Evolutionary conservation across 176 grass and related monocot genomes (phyloP).

Genomic region (Rhipidocladum racemiflorum): DNA sequence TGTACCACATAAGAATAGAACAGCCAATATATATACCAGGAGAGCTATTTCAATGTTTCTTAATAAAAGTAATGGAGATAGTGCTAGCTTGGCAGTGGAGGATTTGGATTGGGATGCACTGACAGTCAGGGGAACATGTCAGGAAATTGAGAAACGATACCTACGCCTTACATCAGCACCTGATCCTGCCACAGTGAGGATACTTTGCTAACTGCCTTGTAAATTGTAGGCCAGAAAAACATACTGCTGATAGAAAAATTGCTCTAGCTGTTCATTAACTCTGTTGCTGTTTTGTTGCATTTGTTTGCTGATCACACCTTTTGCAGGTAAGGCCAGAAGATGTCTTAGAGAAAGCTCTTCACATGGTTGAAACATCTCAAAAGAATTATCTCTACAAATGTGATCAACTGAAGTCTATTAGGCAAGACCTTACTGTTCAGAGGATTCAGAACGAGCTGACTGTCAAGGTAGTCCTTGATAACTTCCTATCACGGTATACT

Average conservation of each 20-base stretch:
- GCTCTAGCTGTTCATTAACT: not conserved
- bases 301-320: constrained; percentile 25
- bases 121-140: constrained; percentile 89
- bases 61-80: constrained; percentile 50
- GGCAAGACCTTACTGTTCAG: constrained; percentile 93
- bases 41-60: constrained; percentile 47
- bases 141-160: constrained; percentile 84
- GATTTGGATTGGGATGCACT: constrained; percentile 93
- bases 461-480: constrained; percentile 64
- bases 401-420: constrained; percentile 96
- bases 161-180: constrained; percentile 88
- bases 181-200: constrained; percentile 75
- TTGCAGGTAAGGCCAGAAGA: constrained; percentile 88
- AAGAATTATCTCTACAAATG: constrained; percentile 98
- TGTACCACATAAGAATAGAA: constrained; percentile 32
- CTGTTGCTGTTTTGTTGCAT: constrained; percentile 18
- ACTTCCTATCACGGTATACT: not conserved
- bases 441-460: constrained; percentile 81
- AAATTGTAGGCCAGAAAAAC: constrained; percentile 27
- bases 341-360: constrained; percentile 86
- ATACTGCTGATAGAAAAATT: constrained; percentile 6
- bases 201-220: constrained; percentile 17
- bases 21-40: constrained; percentile 42
- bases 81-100: constrained; percentile 57
- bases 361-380: constrained; percentile 74